phyloP scores from a whole-genome alignment of 2,329 filamentous ascomycete genomes.

The Pseudogymnoascus sp. region DNA sequence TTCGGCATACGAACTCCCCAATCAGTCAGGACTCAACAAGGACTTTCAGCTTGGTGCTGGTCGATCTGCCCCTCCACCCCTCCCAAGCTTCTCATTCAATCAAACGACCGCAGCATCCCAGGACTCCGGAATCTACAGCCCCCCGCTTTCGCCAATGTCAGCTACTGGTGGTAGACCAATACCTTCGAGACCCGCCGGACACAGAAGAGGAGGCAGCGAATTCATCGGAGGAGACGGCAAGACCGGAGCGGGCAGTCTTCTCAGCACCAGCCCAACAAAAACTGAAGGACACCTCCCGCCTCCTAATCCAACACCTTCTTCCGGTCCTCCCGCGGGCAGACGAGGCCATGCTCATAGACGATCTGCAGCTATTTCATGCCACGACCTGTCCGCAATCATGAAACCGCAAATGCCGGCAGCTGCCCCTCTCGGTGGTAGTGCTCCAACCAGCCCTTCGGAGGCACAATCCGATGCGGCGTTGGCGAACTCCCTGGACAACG shows the following conservation, averaged over 20 bases:
- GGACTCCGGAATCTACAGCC: slow-evolving; percentile 41
- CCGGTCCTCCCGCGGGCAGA: slow-evolving; percentile 44
- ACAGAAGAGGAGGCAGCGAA: slow-evolving; percentile 74
- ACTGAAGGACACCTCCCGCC: slow-evolving; percentile 50
- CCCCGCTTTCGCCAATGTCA: slow-evolving; percentile 48
- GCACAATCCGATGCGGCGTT: slow-evolving; percentile 20
- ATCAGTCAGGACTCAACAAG: slow-evolving; percentile 5
- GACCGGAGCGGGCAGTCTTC: slow-evolving; percentile 29
- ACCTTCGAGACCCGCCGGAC: slow-evolving; percentile 51
- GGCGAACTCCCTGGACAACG: slow-evolving; percentile 20
- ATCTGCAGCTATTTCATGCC: slow-evolving; percentile 67
- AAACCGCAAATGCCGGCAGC: slow-evolving; percentile 31
- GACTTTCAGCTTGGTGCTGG: slow-evolving; percentile 18
- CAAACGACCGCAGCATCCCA: slow-evolving; percentile 23
- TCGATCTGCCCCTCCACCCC: slow-evolving; percentile 21
- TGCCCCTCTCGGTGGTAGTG: slow-evolving; percentile 23
- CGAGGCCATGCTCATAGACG: slow-evolving; percentile 74
- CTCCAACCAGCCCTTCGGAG: slow-evolving; percentile 41
- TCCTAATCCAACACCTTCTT: slow-evolving; percentile 37
- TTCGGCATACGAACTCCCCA: slow-evolving; percentile 32
- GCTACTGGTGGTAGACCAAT: slow-evolving; percentile 24
- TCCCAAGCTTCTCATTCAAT: slow-evolving; percentile 29
- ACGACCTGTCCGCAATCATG: slow-evolving; percentile 67
- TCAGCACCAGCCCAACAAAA: slow-evolving; percentile 47
- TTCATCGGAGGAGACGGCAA: slow-evolving; percentile 68